A percentile compares a stretch with the other conserved stretches of the same genome.
phyloP scores from a whole-genome alignment of 2,329 filamentous ascomycete genomes.

The Aspergillus brunneoviolaceus region DNA sequence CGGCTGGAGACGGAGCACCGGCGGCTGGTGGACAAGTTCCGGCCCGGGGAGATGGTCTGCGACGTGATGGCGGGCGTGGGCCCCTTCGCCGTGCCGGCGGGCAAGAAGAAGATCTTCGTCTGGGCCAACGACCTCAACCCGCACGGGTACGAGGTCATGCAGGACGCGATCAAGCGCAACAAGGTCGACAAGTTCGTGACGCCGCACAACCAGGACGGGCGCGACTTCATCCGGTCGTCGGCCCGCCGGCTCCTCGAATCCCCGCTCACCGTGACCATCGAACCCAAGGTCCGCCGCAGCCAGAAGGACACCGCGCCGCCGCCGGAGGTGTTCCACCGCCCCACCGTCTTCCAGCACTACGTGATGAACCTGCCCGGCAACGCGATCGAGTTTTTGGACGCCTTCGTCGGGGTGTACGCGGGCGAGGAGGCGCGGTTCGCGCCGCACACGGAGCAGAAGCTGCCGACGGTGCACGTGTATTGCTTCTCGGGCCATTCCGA shows the following conservation, averaged over 20 bases:
- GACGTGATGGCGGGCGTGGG: slow-evolving; percentile 98
- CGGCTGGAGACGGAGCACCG: slow-evolving; percentile 87
- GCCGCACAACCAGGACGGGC: slow-evolving; percentile 79
- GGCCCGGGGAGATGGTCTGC: slow-evolving; percentile 82
- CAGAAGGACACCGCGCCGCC: slow-evolving; percentile 22
- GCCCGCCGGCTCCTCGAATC: slow-evolving; percentile 55
- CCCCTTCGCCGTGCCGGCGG: slow-evolving; percentile 89
- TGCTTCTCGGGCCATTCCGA: slow-evolving; percentile 85
- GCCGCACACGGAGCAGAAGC: slow-evolving; percentile 56
- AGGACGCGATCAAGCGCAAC: slow-evolving; percentile 70
- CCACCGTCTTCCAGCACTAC: slow-evolving; percentile 82
- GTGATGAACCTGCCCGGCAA: slow-evolving; percentile 96
- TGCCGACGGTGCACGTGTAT: slow-evolving; percentile 90
- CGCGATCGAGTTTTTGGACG: slow-evolving; percentile 77
- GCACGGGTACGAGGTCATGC: slow-evolving; percentile 73
- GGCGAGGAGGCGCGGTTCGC: slow-evolving; percentile 66
- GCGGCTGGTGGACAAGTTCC: slow-evolving; percentile 72
- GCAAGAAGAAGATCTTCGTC: slow-evolving; percentile 85
- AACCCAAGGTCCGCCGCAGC: slow-evolving; percentile 43
- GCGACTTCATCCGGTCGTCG: slow-evolving; percentile 72
- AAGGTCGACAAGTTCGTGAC: slow-evolving; percentile 76
- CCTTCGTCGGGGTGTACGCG: slow-evolving; percentile 78
- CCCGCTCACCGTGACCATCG: slow-evolving; percentile 56
- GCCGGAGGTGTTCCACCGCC: slow-evolving; percentile 43
- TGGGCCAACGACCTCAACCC: slow-evolving; percentile 98